phyloP scores from a whole-genome alignment of 495 filamentous ascomycete genomes.

The Penicillium manginii region DNA sequence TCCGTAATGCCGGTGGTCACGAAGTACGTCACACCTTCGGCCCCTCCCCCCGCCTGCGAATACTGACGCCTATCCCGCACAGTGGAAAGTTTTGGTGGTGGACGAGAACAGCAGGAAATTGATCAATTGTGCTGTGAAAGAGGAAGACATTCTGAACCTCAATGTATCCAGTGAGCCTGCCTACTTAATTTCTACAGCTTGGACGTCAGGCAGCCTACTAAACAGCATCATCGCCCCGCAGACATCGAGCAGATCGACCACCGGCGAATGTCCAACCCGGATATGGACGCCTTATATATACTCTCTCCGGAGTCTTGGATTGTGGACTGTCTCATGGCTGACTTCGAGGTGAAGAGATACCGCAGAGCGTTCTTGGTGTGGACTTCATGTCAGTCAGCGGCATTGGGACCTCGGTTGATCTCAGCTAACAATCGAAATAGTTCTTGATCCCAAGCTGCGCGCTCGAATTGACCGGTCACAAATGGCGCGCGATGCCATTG shows the following conservation, averaged over 20 bases:
- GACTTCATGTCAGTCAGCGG: constrained; percentile 67
- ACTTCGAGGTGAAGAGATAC: constrained; percentile 83
- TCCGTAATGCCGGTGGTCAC: constrained; percentile 60
- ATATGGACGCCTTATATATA: constrained; percentile 93
- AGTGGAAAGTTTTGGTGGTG: constrained; percentile 97
- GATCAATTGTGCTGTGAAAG: constrained; percentile 83
- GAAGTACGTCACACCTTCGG: constrained; percentile 50
- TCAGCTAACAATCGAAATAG: constrained; percentile 37
- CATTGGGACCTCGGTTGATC: constrained; percentile 8
- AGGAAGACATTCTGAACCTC: constrained; percentile 93
- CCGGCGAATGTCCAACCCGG: constrained; percentile 72
- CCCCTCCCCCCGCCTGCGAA: constrained; percentile 23
- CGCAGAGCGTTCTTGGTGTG: constrained; percentile 76
- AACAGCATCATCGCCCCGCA: constrained; percentile 43
- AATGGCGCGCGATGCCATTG: constrained; percentile 72
- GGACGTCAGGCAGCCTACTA: constrained; percentile 29
- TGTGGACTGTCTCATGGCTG: constrained; percentile 89
- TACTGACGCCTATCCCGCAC: constrained; percentile 30
- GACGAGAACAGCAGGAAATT: constrained; percentile 80
- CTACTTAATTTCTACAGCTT: background rate
- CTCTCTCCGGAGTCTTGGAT: constrained; percentile 83
- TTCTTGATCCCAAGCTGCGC: constrained; percentile 57
- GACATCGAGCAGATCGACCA: constrained; percentile 93
- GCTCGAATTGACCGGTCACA: constrained; percentile 59
- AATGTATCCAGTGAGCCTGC: constrained; percentile 83